A percentile compares a stretch with the other conserved stretches of the same genome.
phyloP scores from a whole-genome alignment of 768 basidiomycete genomes.

The Russula earlei region DNA sequence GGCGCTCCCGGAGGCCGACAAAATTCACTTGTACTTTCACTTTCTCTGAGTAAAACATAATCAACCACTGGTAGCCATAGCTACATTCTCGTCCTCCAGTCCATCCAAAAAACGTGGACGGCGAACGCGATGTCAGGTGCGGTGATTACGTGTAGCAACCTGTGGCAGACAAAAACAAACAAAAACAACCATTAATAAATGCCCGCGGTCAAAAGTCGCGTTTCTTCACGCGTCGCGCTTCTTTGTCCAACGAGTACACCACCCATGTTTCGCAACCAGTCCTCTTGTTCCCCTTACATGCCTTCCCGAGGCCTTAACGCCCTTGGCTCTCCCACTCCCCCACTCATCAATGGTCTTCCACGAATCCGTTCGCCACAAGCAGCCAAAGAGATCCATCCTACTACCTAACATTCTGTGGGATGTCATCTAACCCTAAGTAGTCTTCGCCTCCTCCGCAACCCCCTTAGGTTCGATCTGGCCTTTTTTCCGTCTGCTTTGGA shows the following conservation, averaged over 20 bases:
- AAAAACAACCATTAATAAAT: no score
- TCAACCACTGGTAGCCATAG: no score
- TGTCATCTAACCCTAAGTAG: constrained; percentile 19
- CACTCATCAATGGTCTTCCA: background rate
- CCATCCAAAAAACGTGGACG: no score
- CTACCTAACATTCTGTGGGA: constrained; percentile 5
- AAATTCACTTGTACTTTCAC: no score
- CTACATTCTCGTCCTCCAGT: no score
- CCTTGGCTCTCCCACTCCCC: constrained; percentile 9
- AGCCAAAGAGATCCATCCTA: constrained; percentile 18
- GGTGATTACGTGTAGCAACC: no score
- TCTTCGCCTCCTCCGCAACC: constrained; percentile 8
- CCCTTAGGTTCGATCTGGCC: background rate
- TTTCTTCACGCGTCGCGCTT: background rate
- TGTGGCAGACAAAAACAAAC: no score
- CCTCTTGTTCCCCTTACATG: background rate
- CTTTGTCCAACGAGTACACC: background rate
- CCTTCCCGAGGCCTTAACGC: constrained; percentile 11
- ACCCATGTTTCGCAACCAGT: background rate
- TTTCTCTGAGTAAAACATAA: no score
- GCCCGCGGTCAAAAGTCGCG: no score
- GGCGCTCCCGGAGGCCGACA: no score
- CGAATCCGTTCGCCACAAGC: background rate
- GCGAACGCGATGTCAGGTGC: no score
- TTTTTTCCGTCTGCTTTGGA: background rate